Evolutionary conservation across 1,284 basidiomycete genomes (phyloP).

Genomic region (Cutaneotrichosporon dermatis): DNA sequence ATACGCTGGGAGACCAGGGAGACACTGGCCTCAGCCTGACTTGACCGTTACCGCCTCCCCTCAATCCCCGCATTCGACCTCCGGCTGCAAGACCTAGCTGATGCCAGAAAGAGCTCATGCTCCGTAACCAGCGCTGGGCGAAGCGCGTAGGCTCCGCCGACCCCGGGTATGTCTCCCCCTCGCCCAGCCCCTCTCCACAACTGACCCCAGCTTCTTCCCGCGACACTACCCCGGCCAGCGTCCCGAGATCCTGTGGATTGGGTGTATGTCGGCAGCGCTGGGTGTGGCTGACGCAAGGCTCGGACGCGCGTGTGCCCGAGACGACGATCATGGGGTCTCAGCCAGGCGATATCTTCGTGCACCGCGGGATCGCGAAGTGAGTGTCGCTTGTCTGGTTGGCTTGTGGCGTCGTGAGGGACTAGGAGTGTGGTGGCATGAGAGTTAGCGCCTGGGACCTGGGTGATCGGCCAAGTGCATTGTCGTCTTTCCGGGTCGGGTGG

Average conservation of each 20-base stretch:
- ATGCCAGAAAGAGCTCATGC: slow-evolving; percentile 21
- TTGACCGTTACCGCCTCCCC: no score
- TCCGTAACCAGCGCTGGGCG: slow-evolving; percentile 20
- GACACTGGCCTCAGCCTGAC: no score
- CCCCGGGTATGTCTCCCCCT: slow-evolving; percentile 9
- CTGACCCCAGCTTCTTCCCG: slow-evolving; percentile 37
- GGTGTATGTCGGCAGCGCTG: slow-evolving; percentile 29
- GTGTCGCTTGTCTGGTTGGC: slow-evolving; percentile 2
- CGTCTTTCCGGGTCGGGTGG: no score
- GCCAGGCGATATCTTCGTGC: slow-evolving; percentile 47
- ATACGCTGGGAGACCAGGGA: no score
- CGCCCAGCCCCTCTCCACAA: neutral
- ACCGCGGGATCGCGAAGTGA: slow-evolving; percentile 46
- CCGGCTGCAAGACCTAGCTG: neutral
- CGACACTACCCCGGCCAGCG: slow-evolving; percentile 43
- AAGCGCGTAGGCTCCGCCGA: slow-evolving; percentile 11
- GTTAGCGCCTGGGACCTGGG: neutral
- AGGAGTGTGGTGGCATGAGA: neutral
- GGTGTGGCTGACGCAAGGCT: slow-evolving; percentile 27
- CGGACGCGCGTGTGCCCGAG: slow-evolving; percentile 46
- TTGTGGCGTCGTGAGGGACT: neutral
- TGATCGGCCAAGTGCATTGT: neutral
- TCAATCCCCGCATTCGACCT: no score
- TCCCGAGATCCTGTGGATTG: slow-evolving; percentile 47
- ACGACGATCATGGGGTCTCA: slow-evolving; percentile 43